Conservation (phyloP, 306 rosid species). For the Sindora glabra region DNA sequence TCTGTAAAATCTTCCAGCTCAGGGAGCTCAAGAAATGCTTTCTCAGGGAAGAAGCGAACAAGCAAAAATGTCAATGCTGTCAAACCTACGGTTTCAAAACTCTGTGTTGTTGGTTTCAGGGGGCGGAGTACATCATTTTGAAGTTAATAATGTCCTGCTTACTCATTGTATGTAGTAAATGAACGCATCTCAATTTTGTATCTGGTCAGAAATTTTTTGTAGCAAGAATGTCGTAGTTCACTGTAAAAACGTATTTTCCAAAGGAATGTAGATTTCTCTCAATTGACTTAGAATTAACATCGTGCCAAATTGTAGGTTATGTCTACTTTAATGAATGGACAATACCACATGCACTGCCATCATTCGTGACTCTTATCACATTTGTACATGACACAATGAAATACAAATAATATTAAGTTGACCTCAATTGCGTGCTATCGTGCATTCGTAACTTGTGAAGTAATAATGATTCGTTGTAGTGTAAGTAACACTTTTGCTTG, state of each 20-base stretch:
- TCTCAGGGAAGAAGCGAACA: slow-evolving; percentile 36
- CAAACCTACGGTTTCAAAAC: slow-evolving; percentile 51
- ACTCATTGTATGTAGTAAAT: background rate
- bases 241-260: background rate
- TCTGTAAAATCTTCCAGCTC: slow-evolving; percentile 28
- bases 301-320: too few species aligned
- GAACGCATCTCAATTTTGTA: slow-evolving; percentile 12
- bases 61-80: slow-evolving; percentile 26
- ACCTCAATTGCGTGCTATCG: too few species aligned
- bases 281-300: background rate
- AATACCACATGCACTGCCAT: too few species aligned
- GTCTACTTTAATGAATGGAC: too few species aligned
- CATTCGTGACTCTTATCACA: too few species aligned
- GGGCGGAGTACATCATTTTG: slow-evolving; percentile 49
- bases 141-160: slow-evolving; percentile 18
- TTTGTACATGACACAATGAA: too few species aligned
- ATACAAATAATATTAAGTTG: too few species aligned
- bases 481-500: too few species aligned
- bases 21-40: slow-evolving; percentile 29
- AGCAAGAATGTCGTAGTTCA: slow-evolving; percentile 9
- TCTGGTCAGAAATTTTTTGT: background rate
- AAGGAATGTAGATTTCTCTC: background rate
- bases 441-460: too few species aligned
- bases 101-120: slow-evolving; percentile 82
- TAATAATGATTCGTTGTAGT: too few species aligned